A percentile compares a stretch with the other conserved stretches of the same genome.
These are phyloP conservation scores for Rhipidocladum racemiflorum DNA, from an alignment of 176 grass and related monocot species.

Conservation along the genomic window DNA sequence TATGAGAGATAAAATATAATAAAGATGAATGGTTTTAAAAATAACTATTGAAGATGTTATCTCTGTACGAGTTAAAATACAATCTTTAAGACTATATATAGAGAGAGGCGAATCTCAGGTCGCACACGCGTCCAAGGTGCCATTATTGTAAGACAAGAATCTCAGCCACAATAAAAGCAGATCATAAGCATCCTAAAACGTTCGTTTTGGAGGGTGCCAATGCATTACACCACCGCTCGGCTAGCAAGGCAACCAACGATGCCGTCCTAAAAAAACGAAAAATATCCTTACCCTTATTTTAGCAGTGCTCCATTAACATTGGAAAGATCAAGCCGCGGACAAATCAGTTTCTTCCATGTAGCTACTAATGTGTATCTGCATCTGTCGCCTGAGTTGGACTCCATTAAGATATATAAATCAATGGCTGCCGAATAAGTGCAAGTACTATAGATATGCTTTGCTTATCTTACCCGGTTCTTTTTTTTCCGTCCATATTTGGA, in stretches of 20 bases:
- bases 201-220: not conserved
- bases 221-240: not conserved
- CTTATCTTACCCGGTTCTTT: not conserved
- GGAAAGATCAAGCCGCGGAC: not conserved
- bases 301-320: not conserved
- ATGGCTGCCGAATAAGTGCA: not conserved
- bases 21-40: no score
- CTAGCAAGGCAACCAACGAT: conserved; percentile 3
- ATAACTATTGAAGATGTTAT: no score
- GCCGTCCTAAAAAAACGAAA: not conserved
- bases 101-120: no score
- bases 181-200: not conserved
- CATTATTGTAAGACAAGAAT: conserved; percentile 12
- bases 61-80: no score
- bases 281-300: not conserved
- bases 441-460: not conserved
- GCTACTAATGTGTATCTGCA: no score
- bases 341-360: not conserved
- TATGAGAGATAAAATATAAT: no score
- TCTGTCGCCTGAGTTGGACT: not conserved
- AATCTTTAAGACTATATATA: no score
- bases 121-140: conserved; percentile 11
- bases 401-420: not conserved
- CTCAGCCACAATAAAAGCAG: not conserved
- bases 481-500: not conserved